Base-by-base conservation (phyloP, 1,284 basidiomycete species). In the Apiotrichum porosum region DNA sequence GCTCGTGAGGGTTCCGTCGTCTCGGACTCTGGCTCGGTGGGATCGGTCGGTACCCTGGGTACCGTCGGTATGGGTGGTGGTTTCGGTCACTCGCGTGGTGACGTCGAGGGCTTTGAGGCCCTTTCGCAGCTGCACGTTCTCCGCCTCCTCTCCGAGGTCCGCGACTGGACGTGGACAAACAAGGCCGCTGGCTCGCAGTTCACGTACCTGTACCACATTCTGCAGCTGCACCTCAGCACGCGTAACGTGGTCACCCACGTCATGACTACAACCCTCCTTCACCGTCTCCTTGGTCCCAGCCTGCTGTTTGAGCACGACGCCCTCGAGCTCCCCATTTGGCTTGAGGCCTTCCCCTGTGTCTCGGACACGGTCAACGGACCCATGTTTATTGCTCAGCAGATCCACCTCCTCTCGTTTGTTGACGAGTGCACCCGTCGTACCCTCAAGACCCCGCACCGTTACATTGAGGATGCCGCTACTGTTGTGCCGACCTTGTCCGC, bases 351-450 rank as follows among this genome's bases (percentile, higher is more conserved):
- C 15, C 68, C 66, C 13, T 52, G 73, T 60, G 41, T 73, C 70
- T 14, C 70, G 74, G 56, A 79, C 0, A 77, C 77, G 0, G 54
- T 53, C 0, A 80, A 83, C 48, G 81, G 79, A 3, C 75, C 78
- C 1, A 67, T 75, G 8, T 65, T 63, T 21, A 51, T 84, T 33
- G 77, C 76, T 0, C 81, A 88, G 85, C 38, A 79, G 78, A 65
- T 70, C 10, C 73, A 78, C 31, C 79, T 92, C 3, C 74, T 88
- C 4, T 61, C 75, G 0, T 92, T 95, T 72, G 58, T 95, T 13
- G 92, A 97, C 60, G 88, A 92, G 38, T 94, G 88, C 62, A 76
- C 87, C 8, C 83, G 86, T 47, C 80, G 88, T n/a, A 90, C 85
- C 57, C 64, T 84, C 54, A 91, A 88, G 72, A 86, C 84, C 1